Base-by-base conservation (phyloP, 2,329 filamentous ascomycete species). In the Aspergillus phoenicis region DNA sequence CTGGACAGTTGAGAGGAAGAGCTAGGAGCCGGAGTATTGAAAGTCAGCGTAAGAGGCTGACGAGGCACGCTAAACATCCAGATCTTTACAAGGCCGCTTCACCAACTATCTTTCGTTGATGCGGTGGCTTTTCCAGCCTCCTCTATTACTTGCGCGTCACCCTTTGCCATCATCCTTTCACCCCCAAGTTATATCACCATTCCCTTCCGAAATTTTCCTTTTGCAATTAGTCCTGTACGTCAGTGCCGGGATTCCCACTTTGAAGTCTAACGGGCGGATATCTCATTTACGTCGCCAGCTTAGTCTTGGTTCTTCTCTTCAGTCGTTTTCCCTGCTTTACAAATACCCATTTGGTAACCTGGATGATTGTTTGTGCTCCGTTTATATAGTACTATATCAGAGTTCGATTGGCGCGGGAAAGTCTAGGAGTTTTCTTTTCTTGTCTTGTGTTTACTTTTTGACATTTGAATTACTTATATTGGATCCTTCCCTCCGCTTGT, bases 11-110 rank as follows among this genome's bases (percentile, higher is more conserved):
- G 20, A 68, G 72, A 55, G 70, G 69, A 36, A 64, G 71, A 10
- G 52, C 65, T 51, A 66, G 68, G 41, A 71, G 60, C 48, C 68
- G 70, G 24, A 70, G 62, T 52, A 61, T 72, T 11, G 68, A 69
- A 20, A 60, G 62, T 36, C 65, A 65, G 28, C 65, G 62, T 36
- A 61, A 63, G 20, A 64, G 54, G 52, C 55, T 67, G 53, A 63
- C 64, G 6, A 69, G 68, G 47, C 47, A 62, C 10, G 65, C 57
- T 36, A 53, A 68, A 63, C 59, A 52, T 62, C 52, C 58, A 62
- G 61, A 64, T 58, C 36, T 64, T 17, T 54, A 65, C 54, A 43
- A 52, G 41, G 53, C 58, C 45, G 38, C 17, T 52, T 54, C 45
- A 28, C 65, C 52, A 55, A 68, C 57, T 49, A 36, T 55, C 36